Percentiles rank a stretch among this genome's conserved stretches.
Evolutionary conservation across 2,329 filamentous ascomycete genomes (phyloP).

Genomic region (Epicoccum sorghinum): DNA sequence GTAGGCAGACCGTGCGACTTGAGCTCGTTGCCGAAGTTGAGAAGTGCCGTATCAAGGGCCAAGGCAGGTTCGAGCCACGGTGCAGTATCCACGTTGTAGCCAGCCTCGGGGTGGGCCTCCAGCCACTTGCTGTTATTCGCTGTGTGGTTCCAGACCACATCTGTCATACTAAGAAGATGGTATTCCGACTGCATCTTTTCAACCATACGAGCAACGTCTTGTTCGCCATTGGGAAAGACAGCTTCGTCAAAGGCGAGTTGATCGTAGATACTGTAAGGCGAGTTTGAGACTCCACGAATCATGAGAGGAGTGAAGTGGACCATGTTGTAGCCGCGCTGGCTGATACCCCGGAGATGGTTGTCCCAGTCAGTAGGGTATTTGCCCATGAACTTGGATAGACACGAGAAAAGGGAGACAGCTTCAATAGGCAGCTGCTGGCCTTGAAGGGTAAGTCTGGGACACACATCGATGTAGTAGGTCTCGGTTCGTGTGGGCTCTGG

Average conservation of each 20-base stretch:
- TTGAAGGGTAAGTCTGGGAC: constrained; percentile 77
- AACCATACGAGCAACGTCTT: constrained; percentile 78
- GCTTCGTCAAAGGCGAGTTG: constrained; percentile 84
- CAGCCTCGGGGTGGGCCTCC: constrained; percentile 89
- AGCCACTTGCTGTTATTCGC: constrained; percentile 96
- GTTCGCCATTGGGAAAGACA: constrained; percentile 83
- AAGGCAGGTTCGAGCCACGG: constrained; percentile 72
- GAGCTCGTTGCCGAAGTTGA: constrained; percentile 68
- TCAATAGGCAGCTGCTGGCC: constrained; percentile 78
- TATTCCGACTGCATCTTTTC: constrained; percentile 82
- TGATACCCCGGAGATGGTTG: constrained; percentile 84
- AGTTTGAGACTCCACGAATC: constrained; percentile 87
- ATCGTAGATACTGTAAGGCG: constrained; percentile 95
- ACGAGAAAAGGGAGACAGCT: constrained; percentile 87
- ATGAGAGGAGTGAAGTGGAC: constrained; percentile 97
- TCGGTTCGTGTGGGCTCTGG: constrained; percentile 71
- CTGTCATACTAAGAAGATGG: constrained; percentile 85
- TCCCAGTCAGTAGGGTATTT: constrained; percentile 90
- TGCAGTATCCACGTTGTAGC: constrained; percentile 91
- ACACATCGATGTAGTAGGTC: constrained; percentile 92
- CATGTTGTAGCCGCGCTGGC: constrained; percentile 96
- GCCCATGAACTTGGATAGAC: constrained; percentile 98
- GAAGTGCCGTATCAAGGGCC: constrained; percentile 77
- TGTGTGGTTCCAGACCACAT: constrained; percentile 98
- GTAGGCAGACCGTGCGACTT: constrained; percentile 74